A percentile compares a stretch with the other conserved stretches of the same genome.
Evolutionary conservation across 305 asterid genomes (phyloP).

Genomic region (Fraxinus latifolia): DNA sequence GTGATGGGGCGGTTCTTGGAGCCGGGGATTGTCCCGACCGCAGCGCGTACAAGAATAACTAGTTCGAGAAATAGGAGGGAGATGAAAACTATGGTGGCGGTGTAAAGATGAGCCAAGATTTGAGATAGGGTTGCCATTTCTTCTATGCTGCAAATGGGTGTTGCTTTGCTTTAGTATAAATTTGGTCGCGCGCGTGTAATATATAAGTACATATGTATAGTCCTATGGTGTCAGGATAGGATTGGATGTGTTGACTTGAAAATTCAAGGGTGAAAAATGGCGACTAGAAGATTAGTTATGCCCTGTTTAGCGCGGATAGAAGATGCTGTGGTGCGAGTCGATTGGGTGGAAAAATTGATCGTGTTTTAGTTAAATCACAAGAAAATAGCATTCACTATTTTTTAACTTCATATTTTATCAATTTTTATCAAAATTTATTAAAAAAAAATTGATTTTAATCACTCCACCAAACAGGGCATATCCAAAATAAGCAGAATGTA

Average conservation of each 20-base stretch:
- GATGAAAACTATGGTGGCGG: conserved; percentile 39
- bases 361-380: too few relatives aligned
- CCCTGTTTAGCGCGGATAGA: too few relatives aligned
- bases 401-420: too few relatives aligned
- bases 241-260: conserved; percentile 18
- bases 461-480: too few relatives aligned
- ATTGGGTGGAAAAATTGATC: too few relatives aligned
- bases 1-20: conserved; percentile 28
- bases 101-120: conserved; percentile 41
- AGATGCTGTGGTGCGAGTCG: too few relatives aligned
- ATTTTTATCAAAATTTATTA: too few relatives aligned
- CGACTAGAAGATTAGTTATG: background rate
- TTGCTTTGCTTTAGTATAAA: background rate
- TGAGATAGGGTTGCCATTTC: conserved; percentile 45
- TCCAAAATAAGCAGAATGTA: background rate
- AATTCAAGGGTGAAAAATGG: conserved; percentile 17
- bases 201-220: background rate
- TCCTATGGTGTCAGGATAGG: conserved; percentile 6
- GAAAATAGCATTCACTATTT: too few relatives aligned
- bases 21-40: conserved; percentile 27
- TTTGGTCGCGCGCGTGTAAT: conserved; percentile 1
- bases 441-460: too few relatives aligned
- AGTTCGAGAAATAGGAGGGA: conserved; percentile 52
- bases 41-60: conserved; percentile 35
- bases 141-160: background rate